Base-by-base conservation (phyloP, 2,329 filamentous ascomycete species). In the Ophiostoma montium region DNA sequence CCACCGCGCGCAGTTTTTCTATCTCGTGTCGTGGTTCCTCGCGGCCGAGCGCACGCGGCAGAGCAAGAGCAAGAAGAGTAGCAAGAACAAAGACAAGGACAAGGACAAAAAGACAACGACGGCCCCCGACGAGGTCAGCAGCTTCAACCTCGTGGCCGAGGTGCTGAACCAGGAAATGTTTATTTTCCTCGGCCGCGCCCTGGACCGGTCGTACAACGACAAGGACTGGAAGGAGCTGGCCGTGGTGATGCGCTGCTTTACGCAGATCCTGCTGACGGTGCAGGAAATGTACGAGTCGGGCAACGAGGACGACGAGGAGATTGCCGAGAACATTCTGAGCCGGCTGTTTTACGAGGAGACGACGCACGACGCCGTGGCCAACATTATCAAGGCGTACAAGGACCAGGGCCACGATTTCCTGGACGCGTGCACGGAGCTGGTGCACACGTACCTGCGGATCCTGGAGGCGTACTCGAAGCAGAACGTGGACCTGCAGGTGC, bases 311-410 rank as follows among this genome's bases (percentile, higher is more conserved):
- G 86, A 98, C 56, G 84, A 94, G 60, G 92, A 96, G 58, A 96
- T 98, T 62, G 90, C 92, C 0, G 90, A 98, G 62, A 98, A 98
- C 57, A 95, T 94, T 12, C 78, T 95, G 47, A 94, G 84, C 58
- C 86, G 90, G 53, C 86, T 98, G n/a, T 98, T 98, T 63, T 98
- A 98, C 66, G 92, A 98, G 64, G 88, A 96, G 60, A 78, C 86
- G 0, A 95, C 89, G 0, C 89, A 98, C 59, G 90, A 98, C 53
- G 75, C 85, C 21, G 77, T 98, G 47, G 76, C 90, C 30, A 77
- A 80, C 52, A 84, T 95, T 48, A 72, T 90, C 1, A 75, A 83
- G 54, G 82, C 76, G n/a, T 96, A 94, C 68, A 94, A 94, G 57
- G 86, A 90, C 52, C 92, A 96, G 66, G 85, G 86, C 0, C 92